Evolutionary conservation across 352 stramenopile genomes (phyloP).

Genomic region (Phytophthora kernoviae): DNA sequence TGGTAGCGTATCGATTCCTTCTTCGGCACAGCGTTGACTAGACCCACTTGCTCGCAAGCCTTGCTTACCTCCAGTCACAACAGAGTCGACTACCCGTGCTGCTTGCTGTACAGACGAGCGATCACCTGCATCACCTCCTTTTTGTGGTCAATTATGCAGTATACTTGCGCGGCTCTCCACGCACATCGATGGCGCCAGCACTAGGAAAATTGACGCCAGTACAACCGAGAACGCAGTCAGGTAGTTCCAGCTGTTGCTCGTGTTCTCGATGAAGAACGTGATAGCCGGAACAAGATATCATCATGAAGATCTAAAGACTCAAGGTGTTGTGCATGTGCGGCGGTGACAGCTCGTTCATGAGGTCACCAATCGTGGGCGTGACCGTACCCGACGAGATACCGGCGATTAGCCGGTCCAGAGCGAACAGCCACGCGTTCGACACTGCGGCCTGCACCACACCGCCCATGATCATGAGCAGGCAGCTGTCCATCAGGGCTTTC

Average conservation of each 20-base stretch:
- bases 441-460: constrained; percentile 28
- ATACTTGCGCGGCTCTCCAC: constrained; percentile 35
- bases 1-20: too few relatives aligned
- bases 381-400: too few relatives aligned
- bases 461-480: constrained; percentile 33
- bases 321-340: too few relatives aligned
- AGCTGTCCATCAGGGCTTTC: constrained; percentile 13
- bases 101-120: constrained; percentile 20
- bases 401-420: neutral
- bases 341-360: too few relatives aligned
- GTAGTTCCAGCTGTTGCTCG: constrained; percentile 37
- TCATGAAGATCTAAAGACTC: constrained; percentile 12
- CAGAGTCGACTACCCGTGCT: constrained; percentile 19
- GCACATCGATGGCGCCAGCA: constrained; percentile 30
- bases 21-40: too few relatives aligned
- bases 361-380: too few relatives aligned
- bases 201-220: constrained; percentile 26
- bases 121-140: constrained; percentile 22
- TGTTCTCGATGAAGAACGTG: constrained; percentile 54
- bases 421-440: constrained; percentile 13
- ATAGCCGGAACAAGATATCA: constrained; percentile 17
- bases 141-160: constrained; percentile 20
- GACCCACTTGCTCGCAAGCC: too few relatives aligned
- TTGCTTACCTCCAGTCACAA: too few relatives aligned
- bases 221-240: constrained; percentile 4